Percentiles rank a stretch among this genome's conserved stretches.
These are phyloP conservation scores for Yamadazyma paraphyllophila DNA, from an alignment of 805 yeast species.

Conservation along the genomic window DNA sequence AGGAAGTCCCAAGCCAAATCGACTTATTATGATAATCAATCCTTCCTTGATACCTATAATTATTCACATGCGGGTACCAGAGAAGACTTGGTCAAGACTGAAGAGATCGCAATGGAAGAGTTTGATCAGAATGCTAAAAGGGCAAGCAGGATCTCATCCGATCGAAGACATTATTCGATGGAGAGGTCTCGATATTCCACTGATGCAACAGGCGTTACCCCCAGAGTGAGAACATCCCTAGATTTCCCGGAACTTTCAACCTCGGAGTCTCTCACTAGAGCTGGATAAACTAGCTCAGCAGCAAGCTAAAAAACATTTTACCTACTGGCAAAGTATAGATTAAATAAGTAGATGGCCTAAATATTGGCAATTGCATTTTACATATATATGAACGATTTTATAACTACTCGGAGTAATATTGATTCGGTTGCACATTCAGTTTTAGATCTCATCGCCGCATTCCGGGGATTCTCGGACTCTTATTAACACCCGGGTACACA, in stretches of 20 bases:
- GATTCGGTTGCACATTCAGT: slow-evolving; percentile 2
- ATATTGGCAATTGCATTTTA: slow-evolving; percentile 2
- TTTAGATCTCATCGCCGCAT: slow-evolving; percentile 5
- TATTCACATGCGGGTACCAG: slow-evolving; percentile 23
- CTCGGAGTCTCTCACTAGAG: slow-evolving; percentile 9
- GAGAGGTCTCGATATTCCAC: slow-evolving; percentile 9
- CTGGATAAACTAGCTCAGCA: not conserved
- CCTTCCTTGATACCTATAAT: slow-evolving; percentile 33
- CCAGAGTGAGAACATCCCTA: slow-evolving; percentile 13
- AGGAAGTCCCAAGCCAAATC: slow-evolving; percentile 29
- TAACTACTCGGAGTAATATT: not conserved
- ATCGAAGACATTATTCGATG: slow-evolving; percentile 9
- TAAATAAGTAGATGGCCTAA: not conserved
- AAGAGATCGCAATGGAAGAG: slow-evolving; percentile 51
- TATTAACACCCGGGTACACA: not conserved
- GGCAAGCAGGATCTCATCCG: slow-evolving; percentile 23
- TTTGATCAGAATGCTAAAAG: slow-evolving; percentile 23
- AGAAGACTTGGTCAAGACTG: slow-evolving; percentile 41
- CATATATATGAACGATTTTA: slow-evolving; percentile 2
- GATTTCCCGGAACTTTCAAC: slow-evolving; percentile 17
- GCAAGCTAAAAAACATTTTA: not conserved
- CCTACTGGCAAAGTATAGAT: not conserved
- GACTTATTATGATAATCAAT: slow-evolving; percentile 25
- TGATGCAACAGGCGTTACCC: not conserved
- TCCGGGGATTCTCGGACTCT: slow-evolving; percentile 5